Base-by-base conservation (phyloP, 2,329 filamentous ascomycete genomes). In the Ascochyta lentis region DNA sequence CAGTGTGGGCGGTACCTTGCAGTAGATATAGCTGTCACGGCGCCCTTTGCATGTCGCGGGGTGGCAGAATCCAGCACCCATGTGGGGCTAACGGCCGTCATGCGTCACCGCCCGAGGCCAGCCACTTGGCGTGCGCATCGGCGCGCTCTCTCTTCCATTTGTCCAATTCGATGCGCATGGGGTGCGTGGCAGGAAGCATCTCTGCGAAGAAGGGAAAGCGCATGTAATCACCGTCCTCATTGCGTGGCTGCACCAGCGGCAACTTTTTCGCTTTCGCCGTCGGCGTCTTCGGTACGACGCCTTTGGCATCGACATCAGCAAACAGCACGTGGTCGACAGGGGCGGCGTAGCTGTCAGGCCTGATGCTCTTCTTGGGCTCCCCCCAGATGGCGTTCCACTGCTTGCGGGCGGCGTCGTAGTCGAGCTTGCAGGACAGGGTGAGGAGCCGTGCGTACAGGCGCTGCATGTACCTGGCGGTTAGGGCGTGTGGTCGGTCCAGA, bases 401-500 rank as follows among this genome's bases (percentile, higher is more conserved):
- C 31, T 63, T 60, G 15, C 54, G 60, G 27, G 59, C 47, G 1
- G 61, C 49, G 59, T 80, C 66, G 63, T 72, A 79, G 9, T 72
- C 70, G 65, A 81, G 72, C 41, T 76, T 68, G 35, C 79, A 78
- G 64, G 76, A 78, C 50, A 78, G 71, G 3, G 56, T 58, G 47
- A 81, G 76, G 6, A 82, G 65, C 23, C 66, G 68, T 5, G 67
- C 61, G 71, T 80, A 83, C 15, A 83, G 57, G 29, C 79, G 72
- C 48, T 70, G 70, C 81, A 83, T 82, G 52, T 74, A 77, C 9
- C 78, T 74, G 10, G 68, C 57, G 2, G 74, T 81, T 31, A 82
- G 69, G n/a, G 45, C 57, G 49, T 78, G 76, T 1, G 72, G 73
- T 3, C 66, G 58, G 4, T 67, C 42, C 22, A 60, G 54, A 39